A percentile compares a stretch with the other conserved stretches of the same genome.
Evolutionary conservation across 2,329 filamentous ascomycete genomes (phyloP).

Genomic region (Colletotrichum sp.): DNA sequence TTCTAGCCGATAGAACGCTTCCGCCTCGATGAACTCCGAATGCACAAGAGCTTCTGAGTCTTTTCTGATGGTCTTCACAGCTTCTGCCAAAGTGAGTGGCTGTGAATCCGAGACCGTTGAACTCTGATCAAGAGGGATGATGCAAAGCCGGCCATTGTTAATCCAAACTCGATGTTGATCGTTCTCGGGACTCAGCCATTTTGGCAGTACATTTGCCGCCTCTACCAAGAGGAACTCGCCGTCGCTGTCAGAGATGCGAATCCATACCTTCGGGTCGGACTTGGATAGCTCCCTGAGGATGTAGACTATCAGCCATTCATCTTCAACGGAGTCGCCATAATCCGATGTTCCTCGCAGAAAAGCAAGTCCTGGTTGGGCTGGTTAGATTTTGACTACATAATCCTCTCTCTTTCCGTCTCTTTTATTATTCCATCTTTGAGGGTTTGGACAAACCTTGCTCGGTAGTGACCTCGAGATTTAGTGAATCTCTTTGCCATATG

Average conservation of each 20-base stretch:
- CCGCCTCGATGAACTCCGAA: slow-evolving; percentile 78
- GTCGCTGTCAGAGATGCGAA: slow-evolving; percentile 83
- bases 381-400: not conserved
- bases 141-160: slow-evolving; percentile 73
- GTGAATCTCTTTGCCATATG: slow-evolving; percentile 91
- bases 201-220: slow-evolving; percentile 84
- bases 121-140: slow-evolving; percentile 66
- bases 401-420: not conserved
- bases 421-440: not conserved
- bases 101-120: slow-evolving; percentile 36
- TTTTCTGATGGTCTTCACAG: slow-evolving; percentile 64
- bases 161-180: slow-evolving; percentile 92
- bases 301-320: slow-evolving; percentile 97
- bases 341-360: slow-evolving; percentile 80
- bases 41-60: slow-evolving; percentile 67
- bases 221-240: slow-evolving; percentile 96
- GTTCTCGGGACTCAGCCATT: slow-evolving; percentile 91
- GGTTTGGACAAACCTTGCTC: slow-evolving; percentile 52
- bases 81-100: slow-evolving; percentile 66
- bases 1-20: slow-evolving; percentile 87
- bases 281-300: slow-evolving; percentile 82
- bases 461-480: slow-evolving; percentile 72
- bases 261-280: slow-evolving; percentile 77
- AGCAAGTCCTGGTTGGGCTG: slow-evolving; percentile 46
- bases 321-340: slow-evolving; percentile 93